A percentile compares a stretch with the other conserved stretches of the same genome.
Conservation (phyloP, 2,329 filamentous ascomycete genomes). For the Cladosporium austrohemisphaericum region DNA sequence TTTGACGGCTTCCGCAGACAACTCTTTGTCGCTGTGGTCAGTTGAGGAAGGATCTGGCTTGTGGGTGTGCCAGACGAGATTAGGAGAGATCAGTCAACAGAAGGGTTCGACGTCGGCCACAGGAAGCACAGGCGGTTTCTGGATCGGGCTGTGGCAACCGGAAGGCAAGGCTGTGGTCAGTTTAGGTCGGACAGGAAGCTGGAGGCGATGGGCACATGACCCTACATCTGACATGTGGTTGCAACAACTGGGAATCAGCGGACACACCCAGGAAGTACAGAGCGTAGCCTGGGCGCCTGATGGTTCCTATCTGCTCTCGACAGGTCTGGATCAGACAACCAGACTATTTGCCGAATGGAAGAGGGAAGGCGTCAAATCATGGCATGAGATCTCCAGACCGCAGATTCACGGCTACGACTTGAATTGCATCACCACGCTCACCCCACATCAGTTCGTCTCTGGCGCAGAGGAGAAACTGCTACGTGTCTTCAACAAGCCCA, state of each 20-base stretch:
- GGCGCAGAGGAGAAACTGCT: slow-evolving; percentile 98
- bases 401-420: slow-evolving; percentile 98
- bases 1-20: slow-evolving; percentile 89
- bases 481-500: slow-evolving; percentile 87
- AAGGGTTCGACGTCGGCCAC: slow-evolving; percentile 97
- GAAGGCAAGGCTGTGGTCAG: slow-evolving; percentile 71
- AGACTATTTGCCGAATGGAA: slow-evolving; percentile 80
- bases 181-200: slow-evolving; percentile 86
- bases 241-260: slow-evolving; percentile 72
- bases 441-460: slow-evolving; percentile 74
- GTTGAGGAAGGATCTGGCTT: slow-evolving; percentile 78
- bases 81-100: slow-evolving; percentile 90
- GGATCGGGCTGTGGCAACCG: slow-evolving; percentile 90
- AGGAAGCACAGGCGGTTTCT: slow-evolving; percentile 92
- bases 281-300: slow-evolving; percentile 79
- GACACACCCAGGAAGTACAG: slow-evolving; percentile 77
- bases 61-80: slow-evolving; percentile 79
- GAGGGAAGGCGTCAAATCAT: slow-evolving; percentile 53
- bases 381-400: slow-evolving; percentile 93
- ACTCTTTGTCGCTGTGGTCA: slow-evolving; percentile 91
- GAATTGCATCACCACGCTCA: slow-evolving; percentile 82
- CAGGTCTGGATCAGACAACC: slow-evolving; percentile 88
- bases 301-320: slow-evolving; percentile 82
- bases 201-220: slow-evolving; percentile 77
- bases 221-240: slow-evolving; percentile 64